Percentiles rank a stretch among this genome's conserved stretches.
Conservation (phyloP, 2,329 filamentous ascomycete species). For the Talaromyces verruculosus region DNA sequence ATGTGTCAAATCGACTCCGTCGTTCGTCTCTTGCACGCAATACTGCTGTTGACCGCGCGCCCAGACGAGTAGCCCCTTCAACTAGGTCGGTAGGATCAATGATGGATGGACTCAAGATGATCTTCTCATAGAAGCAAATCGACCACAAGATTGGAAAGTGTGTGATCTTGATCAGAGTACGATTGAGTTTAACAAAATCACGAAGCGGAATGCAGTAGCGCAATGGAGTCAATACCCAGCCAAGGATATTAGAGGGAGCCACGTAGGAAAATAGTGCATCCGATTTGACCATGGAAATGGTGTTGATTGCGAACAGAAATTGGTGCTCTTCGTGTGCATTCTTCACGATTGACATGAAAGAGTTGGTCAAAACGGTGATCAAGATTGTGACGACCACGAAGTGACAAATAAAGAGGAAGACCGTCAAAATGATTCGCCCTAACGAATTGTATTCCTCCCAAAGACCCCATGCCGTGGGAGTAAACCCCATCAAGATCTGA, state of each 20-base stretch:
- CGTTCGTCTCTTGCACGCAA: conserved; percentile 61
- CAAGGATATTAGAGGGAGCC: conserved; percentile 85
- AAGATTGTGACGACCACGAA: conserved; percentile 92
- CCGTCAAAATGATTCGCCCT: conserved; percentile 70
- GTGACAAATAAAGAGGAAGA: conserved; percentile 92
- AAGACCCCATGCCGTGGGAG: conserved; percentile 86
- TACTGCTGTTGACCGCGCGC: conserved; percentile 50
- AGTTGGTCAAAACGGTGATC: conserved; percentile 93
- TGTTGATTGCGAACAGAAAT: conserved; percentile 93
- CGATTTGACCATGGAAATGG: conserved; percentile 98
- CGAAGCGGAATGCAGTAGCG: conserved; percentile 77
- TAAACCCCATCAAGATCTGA: conserved; percentile 94
- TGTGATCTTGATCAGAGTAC: conserved; percentile 86
- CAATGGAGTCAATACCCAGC: conserved; percentile 82
- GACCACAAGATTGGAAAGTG: conserved; percentile 84
- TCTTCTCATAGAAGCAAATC: conserved; percentile 84
- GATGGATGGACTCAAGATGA: conserved; percentile 70
- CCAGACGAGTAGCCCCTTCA: conserved; percentile 62
- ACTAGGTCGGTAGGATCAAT: conserved; percentile 84
- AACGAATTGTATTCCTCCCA: conserved; percentile 81
- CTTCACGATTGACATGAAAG: conserved; percentile 90
- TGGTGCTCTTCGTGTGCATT: conserved; percentile 91
- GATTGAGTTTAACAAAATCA: conserved; percentile 80
- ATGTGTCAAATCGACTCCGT: conserved; percentile 60
- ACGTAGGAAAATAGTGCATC: conserved; percentile 93